Conservation (phyloP, 176 grass and related monocot species). For the Juncus effusus region DNA sequence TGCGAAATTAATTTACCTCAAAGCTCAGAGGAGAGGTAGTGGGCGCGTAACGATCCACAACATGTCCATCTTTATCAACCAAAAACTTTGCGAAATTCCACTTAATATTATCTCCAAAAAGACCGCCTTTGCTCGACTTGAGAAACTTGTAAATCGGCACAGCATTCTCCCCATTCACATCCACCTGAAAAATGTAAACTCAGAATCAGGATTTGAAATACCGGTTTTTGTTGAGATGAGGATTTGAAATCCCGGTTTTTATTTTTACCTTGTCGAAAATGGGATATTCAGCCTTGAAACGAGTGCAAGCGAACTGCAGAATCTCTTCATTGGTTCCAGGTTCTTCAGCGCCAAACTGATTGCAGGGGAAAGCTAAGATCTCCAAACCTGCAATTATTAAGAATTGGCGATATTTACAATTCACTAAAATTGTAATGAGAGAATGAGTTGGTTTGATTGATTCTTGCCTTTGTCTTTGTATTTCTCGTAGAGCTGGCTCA, state of each 20-base stretch:
- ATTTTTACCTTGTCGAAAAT: conserved; percentile 82
- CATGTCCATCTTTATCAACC: conserved; percentile 70
- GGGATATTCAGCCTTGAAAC: conserved; percentile 78
- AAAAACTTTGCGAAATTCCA: conserved; percentile 98
- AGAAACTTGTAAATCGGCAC: conserved; percentile 86
- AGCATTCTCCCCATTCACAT: conserved; percentile 68
- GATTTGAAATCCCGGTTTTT: neutral
- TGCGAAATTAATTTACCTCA: conserved; percentile 37
- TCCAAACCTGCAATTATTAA: conserved; percentile 47
- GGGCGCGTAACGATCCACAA: conserved; percentile 79
- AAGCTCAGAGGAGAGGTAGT: conserved; percentile 84
- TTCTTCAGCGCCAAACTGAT: conserved; percentile 82
- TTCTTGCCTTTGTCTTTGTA: conserved; percentile 55
- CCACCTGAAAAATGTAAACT: conserved; percentile 39
- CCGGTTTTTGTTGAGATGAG: neutral
- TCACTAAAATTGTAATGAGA: neutral
- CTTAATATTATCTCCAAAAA: conserved; percentile 70
- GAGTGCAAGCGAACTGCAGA: conserved; percentile 73
- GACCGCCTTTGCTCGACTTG: conserved; percentile 72
- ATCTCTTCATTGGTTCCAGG: conserved; percentile 90
- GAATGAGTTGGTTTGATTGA: neutral
- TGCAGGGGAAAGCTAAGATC: conserved; percentile 92
- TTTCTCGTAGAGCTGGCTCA: conserved; percentile 62
- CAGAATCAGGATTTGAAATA: no score
- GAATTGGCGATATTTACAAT: no score